These are phyloP conservation scores for Scheffersomyces stambukii DNA, from an alignment of 1,139 yeast genomes.

Conservation along the genomic window DNA sequence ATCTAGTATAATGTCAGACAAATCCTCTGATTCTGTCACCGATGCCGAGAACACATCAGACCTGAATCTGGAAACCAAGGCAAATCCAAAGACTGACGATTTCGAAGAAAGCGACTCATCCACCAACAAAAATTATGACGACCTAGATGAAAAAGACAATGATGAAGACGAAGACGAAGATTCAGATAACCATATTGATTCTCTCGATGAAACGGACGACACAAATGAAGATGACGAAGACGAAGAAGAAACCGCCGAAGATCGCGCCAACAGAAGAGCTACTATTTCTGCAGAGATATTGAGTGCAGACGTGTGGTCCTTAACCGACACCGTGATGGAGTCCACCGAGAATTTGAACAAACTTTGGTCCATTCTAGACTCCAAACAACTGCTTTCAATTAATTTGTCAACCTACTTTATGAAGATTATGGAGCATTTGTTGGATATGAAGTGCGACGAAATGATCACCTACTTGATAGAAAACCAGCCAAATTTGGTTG, in stretches of 20 bases:
- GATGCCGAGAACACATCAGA: slow-evolving; percentile 1
- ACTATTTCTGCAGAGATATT: slow-evolving; percentile 88
- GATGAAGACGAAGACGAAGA: slow-evolving; percentile 10
- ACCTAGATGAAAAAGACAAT: slow-evolving; percentile 13
- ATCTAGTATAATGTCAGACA: slow-evolving; percentile 2
- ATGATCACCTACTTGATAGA: slow-evolving; percentile 67
- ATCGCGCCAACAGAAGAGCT: slow-evolving; percentile 64
- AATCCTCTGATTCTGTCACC: background rate
- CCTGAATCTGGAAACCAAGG: background rate
- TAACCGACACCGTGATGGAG: slow-evolving; percentile 89
- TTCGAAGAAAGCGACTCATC: slow-evolving; percentile 13
- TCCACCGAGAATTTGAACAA: slow-evolving; percentile 58
- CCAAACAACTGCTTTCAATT: slow-evolving; percentile 56
- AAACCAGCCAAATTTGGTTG: slow-evolving; percentile 59
- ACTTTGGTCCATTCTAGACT: slow-evolving; percentile 77
- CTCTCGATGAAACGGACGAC: slow-evolving; percentile 12
- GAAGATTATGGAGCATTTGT: slow-evolving; percentile 88
- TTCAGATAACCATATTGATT: slow-evolving; percentile 6
- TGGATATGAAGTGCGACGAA: slow-evolving; percentile 87
- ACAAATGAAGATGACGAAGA: slow-evolving; percentile 21
- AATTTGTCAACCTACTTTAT: slow-evolving; percentile 83
- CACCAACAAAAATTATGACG: slow-evolving; percentile 2
- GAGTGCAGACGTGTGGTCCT: slow-evolving; percentile 91
- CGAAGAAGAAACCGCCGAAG: slow-evolving; percentile 41
- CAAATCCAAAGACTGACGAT: slow-evolving; percentile 5